Evolutionary conservation across 257 asterid genomes (phyloP).

Genomic region (Echium plantagineum): DNA sequence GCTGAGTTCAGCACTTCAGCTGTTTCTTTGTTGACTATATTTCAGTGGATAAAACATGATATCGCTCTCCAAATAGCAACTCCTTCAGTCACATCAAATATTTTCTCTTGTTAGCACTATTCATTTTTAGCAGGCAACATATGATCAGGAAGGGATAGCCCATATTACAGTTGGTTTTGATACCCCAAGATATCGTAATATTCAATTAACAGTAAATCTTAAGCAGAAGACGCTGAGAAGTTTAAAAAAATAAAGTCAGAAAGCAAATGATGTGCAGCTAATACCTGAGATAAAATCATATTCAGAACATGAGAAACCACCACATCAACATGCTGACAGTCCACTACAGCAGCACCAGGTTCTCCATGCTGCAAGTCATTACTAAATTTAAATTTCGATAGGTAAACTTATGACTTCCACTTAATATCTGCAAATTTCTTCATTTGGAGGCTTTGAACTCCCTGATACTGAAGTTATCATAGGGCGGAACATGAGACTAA

Average conservation of each 20-base stretch:
- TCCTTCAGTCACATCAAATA: not conserved
- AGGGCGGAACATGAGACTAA: not conserved
- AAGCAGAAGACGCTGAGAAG: not conserved
- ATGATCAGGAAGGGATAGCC: not conserved
- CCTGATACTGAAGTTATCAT: not conserved
- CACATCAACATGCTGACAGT: constrained; percentile 74
- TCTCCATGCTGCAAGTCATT: constrained; percentile 78
- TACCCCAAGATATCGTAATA: not conserved
- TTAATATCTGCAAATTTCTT: not conserved
- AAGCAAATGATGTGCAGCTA: not conserved
- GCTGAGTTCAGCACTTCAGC: too few relatives aligned
- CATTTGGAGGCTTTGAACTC: not conserved
- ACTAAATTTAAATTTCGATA: constrained; percentile 2
- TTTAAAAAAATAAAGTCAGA: not conserved
- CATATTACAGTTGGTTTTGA: not conserved
- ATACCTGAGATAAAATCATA: constrained; percentile 77
- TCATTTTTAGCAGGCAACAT: not conserved
- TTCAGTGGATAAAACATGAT: not conserved
- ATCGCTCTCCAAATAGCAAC: not conserved
- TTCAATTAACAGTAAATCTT: not conserved
- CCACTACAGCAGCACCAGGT: constrained; percentile 98
- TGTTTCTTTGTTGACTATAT: not conserved
- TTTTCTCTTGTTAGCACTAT: not conserved
- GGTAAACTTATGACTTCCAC: not conserved
- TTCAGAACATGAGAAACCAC: constrained; percentile 82